A percentile compares a stretch with the other conserved stretches of the same genome.
Conservation (phyloP, 306 rosid species). For the Carpinus viminea region DNA sequence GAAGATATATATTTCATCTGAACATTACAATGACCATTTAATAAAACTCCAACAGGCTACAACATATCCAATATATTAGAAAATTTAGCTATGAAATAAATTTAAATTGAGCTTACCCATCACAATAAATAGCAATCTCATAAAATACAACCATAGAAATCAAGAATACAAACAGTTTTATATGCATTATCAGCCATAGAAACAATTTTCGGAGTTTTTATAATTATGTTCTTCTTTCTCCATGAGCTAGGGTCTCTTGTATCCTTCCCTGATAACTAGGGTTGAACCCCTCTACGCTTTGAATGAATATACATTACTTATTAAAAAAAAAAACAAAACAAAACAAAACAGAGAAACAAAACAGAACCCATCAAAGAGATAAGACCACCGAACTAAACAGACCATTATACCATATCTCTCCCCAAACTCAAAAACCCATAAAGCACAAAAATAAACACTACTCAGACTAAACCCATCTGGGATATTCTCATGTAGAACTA, state of each 20-base stretch:
- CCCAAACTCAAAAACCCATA: neutral
- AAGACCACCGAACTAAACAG: neutral
- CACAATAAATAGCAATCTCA: too few relatives aligned
- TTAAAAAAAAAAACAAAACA: too few relatives aligned
- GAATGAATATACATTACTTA: too few relatives aligned
- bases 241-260: too few relatives aligned
- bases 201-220: neutral
- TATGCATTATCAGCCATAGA: neutral
- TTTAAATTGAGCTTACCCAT: neutral
- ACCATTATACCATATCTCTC: neutral
- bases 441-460: neutral
- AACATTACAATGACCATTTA: neutral
- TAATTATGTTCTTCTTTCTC: too few relatives aligned
- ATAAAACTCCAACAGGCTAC: neutral
- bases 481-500: too few relatives aligned
- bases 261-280: too few relatives aligned
- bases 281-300: too few relatives aligned
- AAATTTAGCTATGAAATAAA: neutral
- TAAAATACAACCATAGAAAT: neutral
- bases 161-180: neutral
- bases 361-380: neutral
- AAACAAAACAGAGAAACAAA: neutral
- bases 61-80: neutral
- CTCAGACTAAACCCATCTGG: neutral
- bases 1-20: neutral